Conservation (phyloP, 2,329 filamentous ascomycete species). For the Mariannaea elegans region DNA sequence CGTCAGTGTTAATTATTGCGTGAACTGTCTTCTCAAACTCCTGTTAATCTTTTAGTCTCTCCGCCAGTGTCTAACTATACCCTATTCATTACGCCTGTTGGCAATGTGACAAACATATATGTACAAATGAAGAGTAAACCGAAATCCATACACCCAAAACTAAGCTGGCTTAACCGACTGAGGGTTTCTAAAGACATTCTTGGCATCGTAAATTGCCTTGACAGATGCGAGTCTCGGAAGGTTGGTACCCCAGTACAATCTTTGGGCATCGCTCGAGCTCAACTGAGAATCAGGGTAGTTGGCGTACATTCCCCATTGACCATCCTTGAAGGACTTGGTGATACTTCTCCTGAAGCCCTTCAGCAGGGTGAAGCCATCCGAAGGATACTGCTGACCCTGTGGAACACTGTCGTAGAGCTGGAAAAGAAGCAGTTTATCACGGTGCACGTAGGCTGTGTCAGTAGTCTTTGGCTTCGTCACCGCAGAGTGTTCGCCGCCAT, state of each 20-base stretch:
- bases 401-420: conserved; percentile 57
- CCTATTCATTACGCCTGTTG: no score
- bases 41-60: no score
- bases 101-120: neutral
- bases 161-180: conserved; percentile 37
- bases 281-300: conserved; percentile 53
- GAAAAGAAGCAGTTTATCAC: conserved; percentile 58
- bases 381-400: conserved; percentile 40
- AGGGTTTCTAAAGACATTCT: conserved; percentile 51
- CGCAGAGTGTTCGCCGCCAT: conserved; percentile 48
- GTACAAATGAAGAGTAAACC: neutral
- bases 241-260: conserved; percentile 50
- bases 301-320: conserved; percentile 51
- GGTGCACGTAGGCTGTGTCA: conserved; percentile 50
- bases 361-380: conserved; percentile 46
- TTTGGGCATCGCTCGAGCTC: conserved; percentile 44
- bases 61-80: no score
- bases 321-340: conserved; percentile 36
- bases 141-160: neutral
- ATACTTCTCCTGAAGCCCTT: conserved; percentile 46
- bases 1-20: no score
- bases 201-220: conserved; percentile 48
- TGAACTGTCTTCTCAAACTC: no score
- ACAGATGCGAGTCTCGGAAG: conserved; percentile 45
- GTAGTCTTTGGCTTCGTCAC: conserved; percentile 42